A percentile compares a stretch with the other conserved stretches of the same genome.
phyloP scores from a whole-genome alignment of 176 grass and related monocot species.

The Elaeis guineensis region DNA sequence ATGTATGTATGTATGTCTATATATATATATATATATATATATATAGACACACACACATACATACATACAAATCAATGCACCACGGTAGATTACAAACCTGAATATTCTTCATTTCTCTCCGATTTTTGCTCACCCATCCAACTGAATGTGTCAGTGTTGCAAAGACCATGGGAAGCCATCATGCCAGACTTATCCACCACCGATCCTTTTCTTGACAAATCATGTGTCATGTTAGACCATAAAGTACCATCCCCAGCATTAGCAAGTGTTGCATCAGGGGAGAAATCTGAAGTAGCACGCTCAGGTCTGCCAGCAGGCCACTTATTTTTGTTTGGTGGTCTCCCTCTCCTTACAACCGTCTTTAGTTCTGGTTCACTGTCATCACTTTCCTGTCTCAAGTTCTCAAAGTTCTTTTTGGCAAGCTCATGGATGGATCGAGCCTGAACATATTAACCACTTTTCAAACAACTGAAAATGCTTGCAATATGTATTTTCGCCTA shows the following conservation, averaged over 20 bases:
- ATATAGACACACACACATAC: no score
- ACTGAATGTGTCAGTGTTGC: conserved; percentile 35
- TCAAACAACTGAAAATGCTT: conserved; percentile 13
- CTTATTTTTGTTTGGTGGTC: conserved; percentile 67
- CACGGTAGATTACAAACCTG: conserved; percentile 29
- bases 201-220: conserved; percentile 34
- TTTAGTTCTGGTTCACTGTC: conserved; percentile 57
- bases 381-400: conserved; percentile 91
- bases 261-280: conserved; percentile 34
- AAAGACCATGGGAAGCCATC: conserved; percentile 46
- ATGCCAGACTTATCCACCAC: conserved; percentile 26
- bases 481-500: no score
- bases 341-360: conserved; percentile 41
- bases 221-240: conserved; percentile 19
- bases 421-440: conserved; percentile 89
- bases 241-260: conserved; percentile 44
- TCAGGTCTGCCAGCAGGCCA: conserved; percentile 58
- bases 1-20: no score
- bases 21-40: no score
- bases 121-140: conserved; percentile 36
- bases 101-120: conserved; percentile 55
- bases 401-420: conserved; percentile 95
- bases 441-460: conserved; percentile 27
- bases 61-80: no score
- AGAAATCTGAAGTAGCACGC: conserved; percentile 35